Evolutionary conservation across 352 stramenopile genomes (phyloP).

Genomic region (Phytopythium helicoides): DNA sequence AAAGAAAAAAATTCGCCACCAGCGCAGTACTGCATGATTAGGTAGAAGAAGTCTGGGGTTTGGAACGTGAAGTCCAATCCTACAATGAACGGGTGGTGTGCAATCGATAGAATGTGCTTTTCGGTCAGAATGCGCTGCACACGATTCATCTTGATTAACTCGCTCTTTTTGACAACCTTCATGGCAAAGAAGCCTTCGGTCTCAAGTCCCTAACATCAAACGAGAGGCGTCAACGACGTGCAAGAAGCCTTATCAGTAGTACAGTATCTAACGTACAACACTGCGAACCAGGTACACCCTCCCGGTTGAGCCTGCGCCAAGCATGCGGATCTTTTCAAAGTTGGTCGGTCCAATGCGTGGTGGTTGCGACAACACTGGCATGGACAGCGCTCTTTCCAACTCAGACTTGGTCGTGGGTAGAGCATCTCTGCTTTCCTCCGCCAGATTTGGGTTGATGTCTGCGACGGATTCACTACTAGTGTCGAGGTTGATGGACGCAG

Average conservation of each 20-base stretch:
- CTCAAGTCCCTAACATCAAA: conserved; percentile 23
- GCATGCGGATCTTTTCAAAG: conserved; percentile 50
- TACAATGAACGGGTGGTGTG: conserved; percentile 68
- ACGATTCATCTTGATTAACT: conserved; percentile 37
- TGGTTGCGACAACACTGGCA: too few species aligned
- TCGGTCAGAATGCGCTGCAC: conserved; percentile 55
- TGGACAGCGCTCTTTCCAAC: too few species aligned
- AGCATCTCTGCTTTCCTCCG: too few species aligned
- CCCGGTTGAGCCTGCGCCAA: conserved; percentile 37
- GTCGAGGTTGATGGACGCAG: too few species aligned
- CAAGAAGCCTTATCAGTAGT: neutral
- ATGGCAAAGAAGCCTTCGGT: conserved; percentile 44
- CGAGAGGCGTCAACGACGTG: neutral
- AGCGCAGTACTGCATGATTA: conserved; percentile 65
- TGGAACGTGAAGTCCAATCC: conserved; percentile 67
- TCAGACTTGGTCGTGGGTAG: too few species aligned
- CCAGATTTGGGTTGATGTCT: too few species aligned
- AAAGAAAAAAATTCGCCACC: conserved; percentile 60
- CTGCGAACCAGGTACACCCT: conserved; percentile 48
- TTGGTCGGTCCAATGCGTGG: conserved; percentile 39
- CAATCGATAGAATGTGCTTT: conserved; percentile 41
- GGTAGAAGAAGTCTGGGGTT: conserved; percentile 56
- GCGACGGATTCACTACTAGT: too few species aligned
- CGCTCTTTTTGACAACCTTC: conserved; percentile 61
- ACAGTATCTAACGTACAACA: conserved; percentile 20